A percentile compares a stretch with the other conserved stretches of the same genome.
These are phyloP conservation scores for Colletotrichum caudatum DNA, from an alignment of 2,329 filamentous ascomycete species.

Conservation along the genomic window DNA sequence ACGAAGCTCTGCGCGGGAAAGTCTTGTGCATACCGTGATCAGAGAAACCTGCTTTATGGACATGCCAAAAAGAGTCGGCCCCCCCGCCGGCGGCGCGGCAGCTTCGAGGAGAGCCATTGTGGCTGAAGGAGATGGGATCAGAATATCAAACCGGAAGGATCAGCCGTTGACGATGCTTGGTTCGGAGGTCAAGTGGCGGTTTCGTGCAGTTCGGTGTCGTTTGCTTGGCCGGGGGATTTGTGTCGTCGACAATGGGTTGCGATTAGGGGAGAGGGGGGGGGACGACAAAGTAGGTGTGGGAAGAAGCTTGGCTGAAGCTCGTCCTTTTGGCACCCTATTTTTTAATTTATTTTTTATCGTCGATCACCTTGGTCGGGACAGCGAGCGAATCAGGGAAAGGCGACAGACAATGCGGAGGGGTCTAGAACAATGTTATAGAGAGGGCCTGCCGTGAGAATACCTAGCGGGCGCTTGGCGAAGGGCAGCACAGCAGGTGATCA, in stretches of 20 bases:
- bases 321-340: conserved; percentile 3
- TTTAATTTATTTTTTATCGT: not conserved
- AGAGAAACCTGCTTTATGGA: conserved; percentile 78
- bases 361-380: conserved; percentile 7
- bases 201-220: conserved; percentile 6
- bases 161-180: conserved; percentile 10
- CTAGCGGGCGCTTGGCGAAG: no score
- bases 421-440: conserved; percentile 24
- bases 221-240: conserved; percentile 29
- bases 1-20: not conserved
- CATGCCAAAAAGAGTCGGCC: conserved; percentile 66
- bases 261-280: conserved; percentile 1
- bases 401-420: conserved; percentile 14
- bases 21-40: conserved; percentile 44
- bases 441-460: not conserved
- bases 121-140: conserved; percentile 27
- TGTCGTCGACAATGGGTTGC: conserved; percentile 29
- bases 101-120: conserved; percentile 58
- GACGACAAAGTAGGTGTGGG: not conserved
- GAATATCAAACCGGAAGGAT: conserved; percentile 14
- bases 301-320: conserved; percentile 24
- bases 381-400: conserved; percentile 11
- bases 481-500: no score
- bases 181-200: not conserved
- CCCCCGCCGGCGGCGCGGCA: conserved; percentile 52